Conservation (phyloP, 2,329 filamentous ascomycete genomes). For the Scortechinia acanthostroma region DNA sequence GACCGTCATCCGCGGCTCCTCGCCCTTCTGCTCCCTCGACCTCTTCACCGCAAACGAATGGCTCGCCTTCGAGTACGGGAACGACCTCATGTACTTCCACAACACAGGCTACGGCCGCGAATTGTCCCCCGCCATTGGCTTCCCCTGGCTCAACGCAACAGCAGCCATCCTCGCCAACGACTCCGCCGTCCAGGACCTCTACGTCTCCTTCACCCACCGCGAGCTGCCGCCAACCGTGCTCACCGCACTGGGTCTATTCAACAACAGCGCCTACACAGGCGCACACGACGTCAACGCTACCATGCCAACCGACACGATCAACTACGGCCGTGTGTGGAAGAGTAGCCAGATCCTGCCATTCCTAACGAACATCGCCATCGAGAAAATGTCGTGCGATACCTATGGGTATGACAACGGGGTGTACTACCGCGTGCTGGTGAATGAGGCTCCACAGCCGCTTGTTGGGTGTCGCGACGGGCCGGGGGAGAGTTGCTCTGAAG, state of each 20-base stretch:
- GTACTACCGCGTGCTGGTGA: constrained; percentile 41
- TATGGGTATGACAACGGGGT: constrained; percentile 33
- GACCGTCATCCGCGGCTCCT: constrained; percentile 36
- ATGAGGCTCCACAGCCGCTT: constrained; percentile 37
- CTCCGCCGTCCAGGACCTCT: constrained; percentile 35
- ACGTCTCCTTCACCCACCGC: constrained; percentile 45
- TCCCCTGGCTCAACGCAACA: constrained; percentile 42
- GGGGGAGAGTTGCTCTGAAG: constrained; percentile 34
- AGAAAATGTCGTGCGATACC: constrained; percentile 40
- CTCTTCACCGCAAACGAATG: constrained; percentile 35
- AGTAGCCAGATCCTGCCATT: constrained; percentile 43
- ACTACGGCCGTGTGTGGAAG: constrained; percentile 38
- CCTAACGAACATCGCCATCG: constrained; percentile 41
- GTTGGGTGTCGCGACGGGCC: constrained; percentile 38
- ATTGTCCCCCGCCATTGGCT: constrained; percentile 34
- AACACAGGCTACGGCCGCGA: constrained; percentile 42
- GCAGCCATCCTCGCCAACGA: constrained; percentile 25
- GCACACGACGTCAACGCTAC: constrained; percentile 35
- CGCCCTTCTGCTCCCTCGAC: constrained; percentile 33
- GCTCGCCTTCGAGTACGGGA: constrained; percentile 38
- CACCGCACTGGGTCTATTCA: constrained; percentile 44
- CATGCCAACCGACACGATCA: constrained; percentile 37
- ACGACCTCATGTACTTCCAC: constrained; percentile 38
- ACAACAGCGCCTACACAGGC: constrained; percentile 38
- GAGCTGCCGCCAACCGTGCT: constrained; percentile 43